These are phyloP conservation scores for Cladosporium phlei DNA, from an alignment of 2,329 filamentous ascomycete genomes.

Conservation along the genomic window DNA sequence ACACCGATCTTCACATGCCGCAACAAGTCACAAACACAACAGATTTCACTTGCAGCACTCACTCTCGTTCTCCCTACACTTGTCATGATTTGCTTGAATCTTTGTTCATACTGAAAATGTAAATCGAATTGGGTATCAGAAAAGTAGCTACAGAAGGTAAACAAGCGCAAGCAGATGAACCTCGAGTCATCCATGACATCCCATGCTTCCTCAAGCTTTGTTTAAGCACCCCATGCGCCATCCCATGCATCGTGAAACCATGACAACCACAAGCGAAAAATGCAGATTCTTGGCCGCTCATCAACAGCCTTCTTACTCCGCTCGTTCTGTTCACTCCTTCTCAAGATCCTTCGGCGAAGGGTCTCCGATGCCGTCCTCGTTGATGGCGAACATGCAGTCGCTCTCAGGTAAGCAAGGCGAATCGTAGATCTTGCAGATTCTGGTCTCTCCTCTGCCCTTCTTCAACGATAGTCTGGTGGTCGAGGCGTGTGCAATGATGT, in stretches of 20 bases:
- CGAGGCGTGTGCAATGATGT: conserved; percentile 96
- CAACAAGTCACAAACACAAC: too few relatives aligned
- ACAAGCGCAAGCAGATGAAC: conserved; percentile 10
- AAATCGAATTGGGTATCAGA: conserved; percentile 8
- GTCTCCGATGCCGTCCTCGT: conserved; percentile 93
- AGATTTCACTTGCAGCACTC: too few relatives aligned
- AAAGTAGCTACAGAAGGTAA: conserved; percentile 12
- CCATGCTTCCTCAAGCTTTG: not conserved
- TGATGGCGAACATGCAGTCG: conserved; percentile 94
- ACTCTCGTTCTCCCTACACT: too few relatives aligned
- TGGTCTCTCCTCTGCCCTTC: conserved; percentile 90
- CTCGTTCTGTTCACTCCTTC: conserved; percentile 52
- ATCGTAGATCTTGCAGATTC: conserved; percentile 99
- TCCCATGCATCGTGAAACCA: conserved; percentile 11
- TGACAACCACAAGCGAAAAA: not conserved
- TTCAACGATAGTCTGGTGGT: conserved; percentile 92
- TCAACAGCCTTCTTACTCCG: too few relatives aligned
- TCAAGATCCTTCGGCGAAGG: conserved; percentile 93
- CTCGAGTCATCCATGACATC: not conserved
- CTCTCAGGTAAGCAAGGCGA: conserved; percentile 95
- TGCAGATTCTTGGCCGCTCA: too few relatives aligned
- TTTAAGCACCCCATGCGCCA: conserved; percentile 1
- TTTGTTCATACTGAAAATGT: too few relatives aligned
- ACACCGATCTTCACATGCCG: too few relatives aligned
- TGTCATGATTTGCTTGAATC: too few relatives aligned